These are phyloP conservation scores for Citrus inodora DNA, from an alignment of 345 rosid genomes.

Conservation along the genomic window DNA sequence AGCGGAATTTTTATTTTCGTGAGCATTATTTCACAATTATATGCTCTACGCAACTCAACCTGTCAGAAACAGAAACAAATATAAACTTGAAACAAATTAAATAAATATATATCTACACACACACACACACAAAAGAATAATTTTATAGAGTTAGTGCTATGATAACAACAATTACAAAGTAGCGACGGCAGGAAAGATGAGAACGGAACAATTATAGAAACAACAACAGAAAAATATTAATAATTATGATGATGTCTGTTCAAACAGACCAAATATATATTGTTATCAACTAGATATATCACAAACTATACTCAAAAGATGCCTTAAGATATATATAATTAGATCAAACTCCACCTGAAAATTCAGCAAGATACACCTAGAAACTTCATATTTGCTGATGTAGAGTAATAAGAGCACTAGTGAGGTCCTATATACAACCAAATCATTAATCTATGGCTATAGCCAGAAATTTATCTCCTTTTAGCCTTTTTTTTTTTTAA, in stretches of 20 bases:
- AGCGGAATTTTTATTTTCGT: slow-evolving; percentile 90
- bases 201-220: neutral
- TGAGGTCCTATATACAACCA: neutral
- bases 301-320: neutral
- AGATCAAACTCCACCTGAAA: neutral
- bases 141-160: neutral
- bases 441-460: neutral
- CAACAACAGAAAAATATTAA: neutral
- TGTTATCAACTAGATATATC: neutral
- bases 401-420: neutral
- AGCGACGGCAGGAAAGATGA: neutral
- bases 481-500: neutral
- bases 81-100: slow-evolving; percentile 6
- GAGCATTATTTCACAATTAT: slow-evolving; percentile 99
- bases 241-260: neutral
- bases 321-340: neutral
- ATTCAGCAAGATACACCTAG: neutral
- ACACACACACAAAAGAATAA: neutral
- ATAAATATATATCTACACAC: neutral
- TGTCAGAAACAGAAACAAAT: slow-evolving; percentile 32
- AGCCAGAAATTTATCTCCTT: neutral
- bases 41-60: slow-evolving; percentile 96
- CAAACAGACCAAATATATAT: neutral
- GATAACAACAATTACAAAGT: neutral
- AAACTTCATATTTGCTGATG: neutral